Evolutionary conservation across 208 protist genomes (phyloP).

Genomic region (Leishmania martiniquensis): DNA sequence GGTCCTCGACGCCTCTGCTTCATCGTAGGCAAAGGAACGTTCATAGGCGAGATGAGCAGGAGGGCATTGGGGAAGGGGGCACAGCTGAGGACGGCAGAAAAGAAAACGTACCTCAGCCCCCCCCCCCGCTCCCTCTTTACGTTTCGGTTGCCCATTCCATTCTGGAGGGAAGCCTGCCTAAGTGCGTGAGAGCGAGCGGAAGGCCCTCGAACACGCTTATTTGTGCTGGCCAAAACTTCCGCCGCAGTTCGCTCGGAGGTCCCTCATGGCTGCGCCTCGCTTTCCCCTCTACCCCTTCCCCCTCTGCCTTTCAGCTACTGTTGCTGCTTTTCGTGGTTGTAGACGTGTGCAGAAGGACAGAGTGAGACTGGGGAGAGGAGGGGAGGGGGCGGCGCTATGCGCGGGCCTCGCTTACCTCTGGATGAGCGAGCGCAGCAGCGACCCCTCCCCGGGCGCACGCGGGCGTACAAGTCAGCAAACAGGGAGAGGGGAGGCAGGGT

Average conservation of each 20-base stretch:
- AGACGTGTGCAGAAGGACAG: background rate
- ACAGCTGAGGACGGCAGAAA: background rate
- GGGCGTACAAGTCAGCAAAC: background rate
- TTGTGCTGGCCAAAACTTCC: background rate
- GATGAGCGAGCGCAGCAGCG: background rate
- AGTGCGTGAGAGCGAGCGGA: background rate
- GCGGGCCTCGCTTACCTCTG: background rate
- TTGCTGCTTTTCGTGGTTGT: background rate
- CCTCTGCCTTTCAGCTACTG: background rate
- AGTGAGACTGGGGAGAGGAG: background rate
- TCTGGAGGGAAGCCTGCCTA: background rate
- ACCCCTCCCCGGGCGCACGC: background rate
- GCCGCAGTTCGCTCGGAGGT: background rate
- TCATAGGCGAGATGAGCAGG: background rate
- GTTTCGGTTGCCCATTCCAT: background rate
- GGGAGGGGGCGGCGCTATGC: background rate
- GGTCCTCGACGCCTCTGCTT: background rate
- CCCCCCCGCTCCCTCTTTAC: background rate
- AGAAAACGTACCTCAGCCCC: too few relatives aligned
- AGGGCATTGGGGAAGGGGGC: background rate
- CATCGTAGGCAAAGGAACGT: background rate
- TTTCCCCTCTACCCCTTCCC: background rate
- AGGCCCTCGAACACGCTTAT: background rate
- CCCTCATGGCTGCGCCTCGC: background rate
- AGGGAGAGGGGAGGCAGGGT: conserved; percentile 7